Evolutionary conservation across 2,329 filamentous ascomycete species (phyloP).

Genomic region (Cordyceps militaris): DNA sequence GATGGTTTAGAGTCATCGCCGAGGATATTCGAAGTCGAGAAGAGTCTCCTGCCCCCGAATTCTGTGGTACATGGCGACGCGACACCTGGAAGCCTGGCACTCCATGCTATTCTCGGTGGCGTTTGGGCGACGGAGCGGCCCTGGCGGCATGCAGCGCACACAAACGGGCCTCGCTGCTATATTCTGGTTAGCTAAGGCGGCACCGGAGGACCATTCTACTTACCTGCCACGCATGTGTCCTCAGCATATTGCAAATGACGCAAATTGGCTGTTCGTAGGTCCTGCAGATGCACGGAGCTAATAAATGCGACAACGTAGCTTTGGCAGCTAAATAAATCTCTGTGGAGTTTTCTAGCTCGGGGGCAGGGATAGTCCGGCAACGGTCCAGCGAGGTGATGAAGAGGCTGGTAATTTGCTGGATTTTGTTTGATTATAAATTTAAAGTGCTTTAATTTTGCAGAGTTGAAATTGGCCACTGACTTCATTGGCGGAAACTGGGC

Average conservation of each 20-base stretch:
- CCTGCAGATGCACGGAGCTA: not conserved
- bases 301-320: slow-evolving; percentile 6
- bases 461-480: not conserved
- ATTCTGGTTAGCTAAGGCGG: slow-evolving; percentile 7
- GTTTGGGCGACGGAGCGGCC: not conserved
- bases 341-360: slow-evolving; percentile 11
- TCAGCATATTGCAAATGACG: slow-evolving; percentile 31
- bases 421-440: not conserved
- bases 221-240: slow-evolving; percentile 35
- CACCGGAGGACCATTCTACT: slow-evolving; percentile 8
- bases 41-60: slow-evolving; percentile 15
- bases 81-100: not conserved
- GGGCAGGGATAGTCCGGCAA: slow-evolving; percentile 11
- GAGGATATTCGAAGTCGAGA: slow-evolving; percentile 21
- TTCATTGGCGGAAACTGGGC: not conserved
- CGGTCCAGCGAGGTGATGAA: not conserved
- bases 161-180: slow-evolving; percentile 24
- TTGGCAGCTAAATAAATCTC: not conserved
- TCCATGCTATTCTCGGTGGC: not conserved
- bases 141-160: slow-evolving; percentile 26
- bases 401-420: not conserved
- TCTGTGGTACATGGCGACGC: not conserved
- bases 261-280: slow-evolving; percentile 16
- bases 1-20: slow-evolving; percentile 15
- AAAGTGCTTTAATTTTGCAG: too few relatives aligned